phyloP scores from a whole-genome alignment of 2,329 filamentous ascomycete genomes.

The Rachicladosporium sp. region DNA sequence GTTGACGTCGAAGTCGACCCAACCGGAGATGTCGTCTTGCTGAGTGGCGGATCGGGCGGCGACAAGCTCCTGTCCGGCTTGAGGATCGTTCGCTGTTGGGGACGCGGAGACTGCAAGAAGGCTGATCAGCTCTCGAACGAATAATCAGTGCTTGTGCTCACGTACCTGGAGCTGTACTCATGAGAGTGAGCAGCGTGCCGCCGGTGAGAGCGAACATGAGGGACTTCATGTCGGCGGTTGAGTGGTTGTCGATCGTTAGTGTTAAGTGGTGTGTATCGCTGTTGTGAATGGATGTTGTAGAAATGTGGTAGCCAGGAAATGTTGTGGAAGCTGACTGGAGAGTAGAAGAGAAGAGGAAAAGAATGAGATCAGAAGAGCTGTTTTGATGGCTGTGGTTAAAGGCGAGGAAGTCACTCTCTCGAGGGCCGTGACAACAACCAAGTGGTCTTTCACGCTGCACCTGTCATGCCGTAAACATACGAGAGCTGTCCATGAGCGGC shows the following conservation, averaged over 20 bases:
- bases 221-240: conserved; percentile 3
- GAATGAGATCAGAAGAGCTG: neutral
- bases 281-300: conserved; percentile 1
- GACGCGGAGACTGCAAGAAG: neutral
- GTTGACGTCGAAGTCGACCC: neutral
- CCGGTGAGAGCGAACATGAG: neutral
- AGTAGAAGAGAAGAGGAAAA: neutral
- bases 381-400: conserved; percentile 1
- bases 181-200: conserved; percentile 1
- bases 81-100: neutral
- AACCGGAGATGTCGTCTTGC: neutral
- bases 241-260: conserved; percentile 1
- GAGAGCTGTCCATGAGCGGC: neutral
- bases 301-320: neutral
- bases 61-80: neutral
- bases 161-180: neutral
- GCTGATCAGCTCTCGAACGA: no score
- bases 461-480: neutral
- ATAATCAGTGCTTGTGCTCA: no score
- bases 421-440: neutral
- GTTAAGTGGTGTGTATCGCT: conserved; percentile 3
- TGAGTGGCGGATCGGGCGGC: neutral
- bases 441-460: neutral
- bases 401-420: conserved; percentile 1
- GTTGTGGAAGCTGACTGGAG: conserved; percentile 1